Evolutionary conservation across 2,329 filamentous ascomycete genomes (phyloP), one percentile per base, ranked within the genome.

Genomic region (Kalaharituber pfeilii): DNA sequence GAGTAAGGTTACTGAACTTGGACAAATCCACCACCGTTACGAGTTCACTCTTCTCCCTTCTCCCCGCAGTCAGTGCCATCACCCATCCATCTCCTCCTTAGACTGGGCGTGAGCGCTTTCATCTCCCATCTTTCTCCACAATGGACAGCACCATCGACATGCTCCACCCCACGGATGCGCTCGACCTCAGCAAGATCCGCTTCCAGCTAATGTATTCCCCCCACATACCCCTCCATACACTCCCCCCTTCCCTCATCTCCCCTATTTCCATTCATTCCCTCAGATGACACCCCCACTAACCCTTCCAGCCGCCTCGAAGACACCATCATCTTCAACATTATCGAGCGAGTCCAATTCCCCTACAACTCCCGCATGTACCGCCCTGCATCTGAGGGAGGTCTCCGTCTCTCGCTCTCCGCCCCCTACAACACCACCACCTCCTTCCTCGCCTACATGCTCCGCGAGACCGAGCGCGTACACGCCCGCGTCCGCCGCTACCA

Each of bases 311-410:
- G 91, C 20, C 77, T 96, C 18, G 91, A 98, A 72, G 91, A 98
- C 67, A 96, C 89, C 58, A 96, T 98, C 66, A 94, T 86, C 62
- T 95, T 94, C 70, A 84, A 94, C 70, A 75, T 98, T 36, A 96
- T 96, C 66, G 91, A 98, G 71, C 82, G 91, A 39, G 89, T 89
- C n/a, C 91, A 98, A 69, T 98, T 96, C 69, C 86, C 89, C 3
- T 76, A 93, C 60, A 96, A 95, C 72, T 74, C 77, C 66, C 86
- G 81, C 64, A 88, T 96, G 69, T 98, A 98, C 72, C 24, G n/a
- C 13, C 13, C 7, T 26, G 6, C 42, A 11, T 15, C 13, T 18
- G 33, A 39, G 8, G 42, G 47, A 20, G 47, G 47, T 26, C 69
- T 72, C 11, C 77, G 86, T 6, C 84, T 83, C 57, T 85, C 84